These are phyloP conservation scores for Pseudocercospora fuligena DNA, from an alignment of 2,329 filamentous ascomycete species.

Conservation along the genomic window DNA sequence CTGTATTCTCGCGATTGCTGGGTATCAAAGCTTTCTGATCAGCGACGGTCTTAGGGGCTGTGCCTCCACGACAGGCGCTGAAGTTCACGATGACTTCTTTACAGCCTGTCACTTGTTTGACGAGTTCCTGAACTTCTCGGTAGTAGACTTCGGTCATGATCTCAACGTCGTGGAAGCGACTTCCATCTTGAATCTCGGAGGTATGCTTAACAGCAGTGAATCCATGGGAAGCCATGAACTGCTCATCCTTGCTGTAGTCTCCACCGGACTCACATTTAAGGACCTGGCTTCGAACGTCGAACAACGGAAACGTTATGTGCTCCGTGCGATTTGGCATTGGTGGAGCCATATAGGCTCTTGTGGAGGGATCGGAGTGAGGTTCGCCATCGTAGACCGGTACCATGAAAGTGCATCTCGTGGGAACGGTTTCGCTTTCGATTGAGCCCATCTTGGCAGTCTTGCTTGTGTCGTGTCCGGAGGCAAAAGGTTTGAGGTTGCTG, in stretches of 20 bases:
- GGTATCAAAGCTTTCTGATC: neutral
- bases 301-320: neutral
- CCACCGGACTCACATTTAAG: constrained; percentile 4
- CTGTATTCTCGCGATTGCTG: neutral
- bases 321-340: constrained; percentile 1
- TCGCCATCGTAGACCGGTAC: constrained; percentile 7
- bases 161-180: neutral
- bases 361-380: constrained; percentile 7
- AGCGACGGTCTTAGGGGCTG: neutral
- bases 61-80: neutral
- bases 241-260: neutral
- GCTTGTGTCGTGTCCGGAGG: neutral
- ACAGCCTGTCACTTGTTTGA: constrained; percentile 14
- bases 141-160: constrained; percentile 7
- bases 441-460: neutral
- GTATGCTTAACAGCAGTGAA: constrained; percentile 11
- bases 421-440: neutral
- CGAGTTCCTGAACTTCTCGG: neutral
- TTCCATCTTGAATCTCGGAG: neutral
- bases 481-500: neutral
- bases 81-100: constrained; percentile 2
- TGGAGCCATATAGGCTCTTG: constrained; percentile 9
- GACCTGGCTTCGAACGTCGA: constrained; percentile 8
- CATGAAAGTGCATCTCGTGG: constrained; percentile 4
- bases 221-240: constrained; percentile 6